Evolutionary conservation across 106 monocot genomes (phyloP).

Genomic region (Xerophyta viscosa): DNA sequence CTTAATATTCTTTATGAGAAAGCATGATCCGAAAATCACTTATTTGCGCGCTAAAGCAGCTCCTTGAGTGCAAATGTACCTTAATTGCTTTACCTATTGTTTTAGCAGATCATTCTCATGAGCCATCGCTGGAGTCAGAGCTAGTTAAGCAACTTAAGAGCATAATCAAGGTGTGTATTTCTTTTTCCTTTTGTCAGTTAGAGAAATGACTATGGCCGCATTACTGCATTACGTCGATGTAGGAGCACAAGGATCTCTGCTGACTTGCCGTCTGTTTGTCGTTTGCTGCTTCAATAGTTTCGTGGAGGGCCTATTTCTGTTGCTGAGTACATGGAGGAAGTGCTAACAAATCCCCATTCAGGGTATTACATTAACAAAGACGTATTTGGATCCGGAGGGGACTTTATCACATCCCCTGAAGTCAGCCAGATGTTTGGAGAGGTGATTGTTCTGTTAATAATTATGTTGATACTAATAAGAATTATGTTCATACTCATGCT

Average conservation of each 20-base stretch:
- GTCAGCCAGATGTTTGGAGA: conserved; percentile 99
- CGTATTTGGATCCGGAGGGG: conserved; percentile 84
- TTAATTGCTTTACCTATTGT: no score
- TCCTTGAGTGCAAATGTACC: no score
- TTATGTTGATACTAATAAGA: no score
- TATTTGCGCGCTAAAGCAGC: no score
- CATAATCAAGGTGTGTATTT: conserved; percentile 60
- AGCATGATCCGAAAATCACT: no score
- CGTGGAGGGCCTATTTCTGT: conserved; percentile 93
- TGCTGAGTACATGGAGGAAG: conserved; percentile 98
- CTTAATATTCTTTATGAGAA: no score
- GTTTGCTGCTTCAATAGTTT: conserved; percentile 33
- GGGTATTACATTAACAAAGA: conserved; percentile 88
- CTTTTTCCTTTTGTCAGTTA: background rate
- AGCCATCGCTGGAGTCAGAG: conserved; percentile 57
- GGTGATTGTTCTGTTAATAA: no score
- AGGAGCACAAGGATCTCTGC: no score
- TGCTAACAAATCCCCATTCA: conserved; percentile 83
- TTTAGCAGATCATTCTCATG: conserved; percentile 56
- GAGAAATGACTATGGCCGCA: no score
- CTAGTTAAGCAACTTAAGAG: conserved; percentile 86
- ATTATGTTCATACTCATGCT: no score
- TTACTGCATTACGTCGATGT: no score
- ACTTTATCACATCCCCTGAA: conserved; percentile 95
- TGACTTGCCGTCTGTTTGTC: background rate